A percentile compares a stretch with the other conserved stretches of the same genome.
Conservation (phyloP, 345 rosid genomes). For the Anacardium occidentale region DNA sequence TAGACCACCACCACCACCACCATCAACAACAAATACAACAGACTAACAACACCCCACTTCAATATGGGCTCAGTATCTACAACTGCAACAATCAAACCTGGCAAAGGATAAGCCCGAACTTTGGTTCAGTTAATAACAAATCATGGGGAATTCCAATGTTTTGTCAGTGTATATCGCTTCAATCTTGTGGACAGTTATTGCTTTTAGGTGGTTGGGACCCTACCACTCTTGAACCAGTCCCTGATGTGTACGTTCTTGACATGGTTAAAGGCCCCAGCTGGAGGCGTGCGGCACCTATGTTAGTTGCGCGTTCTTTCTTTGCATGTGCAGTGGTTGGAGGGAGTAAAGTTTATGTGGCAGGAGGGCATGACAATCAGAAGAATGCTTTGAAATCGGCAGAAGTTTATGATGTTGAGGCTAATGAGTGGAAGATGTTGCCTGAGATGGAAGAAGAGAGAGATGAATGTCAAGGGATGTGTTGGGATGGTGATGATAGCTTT, state of each 20-base stretch:
- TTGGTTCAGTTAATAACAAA: not conserved
- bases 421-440: conserved; percentile 48
- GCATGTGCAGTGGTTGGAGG: conserved; percentile 43
- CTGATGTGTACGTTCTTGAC: conserved; percentile 41
- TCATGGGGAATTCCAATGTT: conserved; percentile 42
- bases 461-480: conserved; percentile 48
- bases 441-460: conserved; percentile 55
- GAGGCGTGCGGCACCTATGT: conserved; percentile 48
- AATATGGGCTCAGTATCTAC: conserved; percentile 42
- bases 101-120: conserved; percentile 34
- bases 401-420: conserved; percentile 44
- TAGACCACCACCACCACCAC: conserved; percentile 4
- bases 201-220: conserved; percentile 69
- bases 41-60: conserved; percentile 24
- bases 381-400: conserved; percentile 50
- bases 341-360: conserved; percentile 47
- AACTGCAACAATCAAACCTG: conserved; percentile 30
- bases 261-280: conserved; percentile 34
- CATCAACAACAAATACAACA: conserved; percentile 6
- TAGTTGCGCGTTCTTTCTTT: conserved; percentile 49
- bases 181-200: conserved; percentile 31
- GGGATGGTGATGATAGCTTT: conserved; percentile 37
- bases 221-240: conserved; percentile 38
- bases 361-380: conserved; percentile 63
- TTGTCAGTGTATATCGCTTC: conserved; percentile 49